A percentile compares a stretch with the other conserved stretches of the same genome.
These are phyloP conservation scores for Quillaja saponaria DNA, from an alignment of 306 rosid species.

Conservation along the genomic window DNA sequence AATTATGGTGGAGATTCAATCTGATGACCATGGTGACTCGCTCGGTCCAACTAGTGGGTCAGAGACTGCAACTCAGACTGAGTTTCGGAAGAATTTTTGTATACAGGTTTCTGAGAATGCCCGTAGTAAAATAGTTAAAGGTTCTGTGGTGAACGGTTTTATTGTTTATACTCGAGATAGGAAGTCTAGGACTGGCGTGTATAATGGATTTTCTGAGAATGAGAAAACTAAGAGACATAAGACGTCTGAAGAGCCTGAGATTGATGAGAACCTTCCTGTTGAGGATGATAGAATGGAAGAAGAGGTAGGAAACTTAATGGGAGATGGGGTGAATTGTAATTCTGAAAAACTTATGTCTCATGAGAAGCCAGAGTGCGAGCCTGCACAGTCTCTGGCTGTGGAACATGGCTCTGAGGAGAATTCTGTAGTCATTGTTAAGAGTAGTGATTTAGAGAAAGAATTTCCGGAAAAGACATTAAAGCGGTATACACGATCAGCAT, in stretches of 20 bases:
- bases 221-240: constrained; percentile 25
- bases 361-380: constrained; percentile 25
- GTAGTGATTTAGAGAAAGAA: constrained; percentile 14
- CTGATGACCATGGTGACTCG: constrained; percentile 38
- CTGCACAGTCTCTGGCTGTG: constrained; percentile 1
- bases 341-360: constrained; percentile 19
- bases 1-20: constrained; percentile 35
- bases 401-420: constrained; percentile 34
- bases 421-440: constrained; percentile 15
- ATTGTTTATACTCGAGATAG: constrained; percentile 76
- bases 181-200: constrained; percentile 36
- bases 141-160: constrained; percentile 62
- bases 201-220: constrained; percentile 28
- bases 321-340: constrained; percentile 8
- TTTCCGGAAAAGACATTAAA: constrained; percentile 28
- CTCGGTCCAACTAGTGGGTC: constrained; percentile 34
- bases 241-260: constrained; percentile 16
- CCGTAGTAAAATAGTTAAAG: constrained; percentile 36
- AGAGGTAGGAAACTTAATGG: constrained; percentile 28
- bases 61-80: constrained; percentile 12
- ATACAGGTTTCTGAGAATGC: constrained; percentile 33
- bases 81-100: constrained; percentile 22
- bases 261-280: constrained; percentile 11
- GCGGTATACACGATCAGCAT: constrained; percentile 52
- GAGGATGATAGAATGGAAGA: constrained; percentile 7